Conservation (phyloP, 805 yeast genomes). For the Ogataea naganishii region DNA sequence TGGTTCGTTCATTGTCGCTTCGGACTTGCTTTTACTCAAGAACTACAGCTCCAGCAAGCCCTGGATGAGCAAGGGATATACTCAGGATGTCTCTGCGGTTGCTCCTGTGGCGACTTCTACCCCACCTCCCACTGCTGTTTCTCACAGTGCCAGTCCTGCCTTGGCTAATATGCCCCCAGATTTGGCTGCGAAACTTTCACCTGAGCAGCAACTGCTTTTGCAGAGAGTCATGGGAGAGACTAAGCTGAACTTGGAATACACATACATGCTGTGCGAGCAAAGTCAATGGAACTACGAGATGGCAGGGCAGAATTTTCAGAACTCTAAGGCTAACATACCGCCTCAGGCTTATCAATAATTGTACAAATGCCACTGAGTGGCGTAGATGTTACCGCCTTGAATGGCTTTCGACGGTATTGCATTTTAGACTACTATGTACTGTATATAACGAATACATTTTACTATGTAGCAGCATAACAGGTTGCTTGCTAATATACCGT, state of each 20-base stretch:
- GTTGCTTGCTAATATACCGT: no score
- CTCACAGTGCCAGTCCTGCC: constrained; percentile 7
- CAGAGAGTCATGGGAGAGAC: constrained; percentile 64
- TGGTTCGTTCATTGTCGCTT: constrained; percentile 73
- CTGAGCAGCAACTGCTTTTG: constrained; percentile 55
- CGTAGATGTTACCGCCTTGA: no score
- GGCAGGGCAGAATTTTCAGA: constrained; percentile 64
- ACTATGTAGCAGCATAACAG: no score
- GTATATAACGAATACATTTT: no score
- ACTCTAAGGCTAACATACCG: constrained; percentile 46
- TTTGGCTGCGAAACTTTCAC: constrained; percentile 38
- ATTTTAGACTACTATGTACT: no score
- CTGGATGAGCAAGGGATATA: constrained; percentile 34
- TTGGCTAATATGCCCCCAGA: constrained; percentile 39
- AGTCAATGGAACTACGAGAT: constrained; percentile 73
- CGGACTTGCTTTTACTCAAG: constrained; percentile 70
- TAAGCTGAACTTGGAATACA: constrained; percentile 67
- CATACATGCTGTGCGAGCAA: constrained; percentile 77
- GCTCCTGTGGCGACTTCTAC: constrained; percentile 10
- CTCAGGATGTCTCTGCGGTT: constrained; percentile 2
- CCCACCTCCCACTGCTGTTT: constrained; percentile 7
- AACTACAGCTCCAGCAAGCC: constrained; percentile 45
- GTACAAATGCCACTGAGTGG: no score
- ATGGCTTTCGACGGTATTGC: no score
- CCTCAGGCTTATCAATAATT: constrained; percentile 38